A percentile compares a stretch with the other conserved stretches of the same genome.
These are phyloP conservation scores for Mycena chlorophos DNA, from an alignment of 768 basidiomycete genomes.

Conservation along the genomic window DNA sequence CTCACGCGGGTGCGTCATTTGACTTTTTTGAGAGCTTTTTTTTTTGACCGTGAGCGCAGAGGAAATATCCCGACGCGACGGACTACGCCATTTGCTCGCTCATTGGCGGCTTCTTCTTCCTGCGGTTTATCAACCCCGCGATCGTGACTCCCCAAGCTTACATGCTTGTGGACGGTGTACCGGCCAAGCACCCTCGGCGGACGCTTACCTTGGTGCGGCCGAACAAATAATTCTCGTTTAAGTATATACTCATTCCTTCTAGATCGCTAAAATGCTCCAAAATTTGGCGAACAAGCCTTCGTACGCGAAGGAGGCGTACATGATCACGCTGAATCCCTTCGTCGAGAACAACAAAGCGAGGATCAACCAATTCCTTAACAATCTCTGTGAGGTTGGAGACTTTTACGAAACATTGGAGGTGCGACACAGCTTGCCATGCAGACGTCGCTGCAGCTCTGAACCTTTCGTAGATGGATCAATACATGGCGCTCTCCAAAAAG, in stretches of 20 bases:
- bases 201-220: slow-evolving; percentile 83
- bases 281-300: slow-evolving; percentile 99
- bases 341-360: slow-evolving; percentile 98
- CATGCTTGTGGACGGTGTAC: slow-evolving; percentile 98
- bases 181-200: slow-evolving; percentile 95
- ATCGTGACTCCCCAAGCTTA: slow-evolving; percentile 99
- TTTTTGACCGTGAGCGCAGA: slow-evolving; percentile 46
- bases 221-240: slow-evolving; percentile 18
- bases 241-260: slow-evolving; percentile 1
- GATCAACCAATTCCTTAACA: slow-evolving; percentile 96
- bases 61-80: slow-evolving; percentile 98
- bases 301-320: slow-evolving; percentile 96
- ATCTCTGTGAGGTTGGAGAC: slow-evolving; percentile 96
- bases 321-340: slow-evolving; percentile 98
- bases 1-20: slow-evolving; percentile 75
- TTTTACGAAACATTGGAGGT: slow-evolving; percentile 99
- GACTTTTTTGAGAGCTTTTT: background rate
- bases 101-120: slow-evolving; percentile 99
- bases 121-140: slow-evolving; percentile 98
- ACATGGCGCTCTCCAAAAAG: slow-evolving; percentile 99
- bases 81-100: slow-evolving; percentile 98
- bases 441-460: slow-evolving; percentile 2
- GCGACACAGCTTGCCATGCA: slow-evolving; percentile 20
- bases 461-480: slow-evolving; percentile 88
- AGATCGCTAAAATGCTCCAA: slow-evolving; percentile 99